Evolutionary conservation across 306 rosid genomes (phyloP).

Genomic region (Medicago arabica): DNA sequence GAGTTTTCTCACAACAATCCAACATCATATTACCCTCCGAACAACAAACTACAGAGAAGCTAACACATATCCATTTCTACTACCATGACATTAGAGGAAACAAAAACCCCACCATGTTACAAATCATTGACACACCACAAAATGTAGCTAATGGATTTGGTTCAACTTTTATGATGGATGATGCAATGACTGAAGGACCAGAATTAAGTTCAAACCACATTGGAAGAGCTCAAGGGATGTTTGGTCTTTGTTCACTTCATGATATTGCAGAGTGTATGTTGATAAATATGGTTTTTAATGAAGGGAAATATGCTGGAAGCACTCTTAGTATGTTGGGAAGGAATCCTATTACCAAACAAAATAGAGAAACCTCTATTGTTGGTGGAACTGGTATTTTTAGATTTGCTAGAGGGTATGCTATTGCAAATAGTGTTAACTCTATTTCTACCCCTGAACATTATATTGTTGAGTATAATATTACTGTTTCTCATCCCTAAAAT

Average conservation of each 20-base stretch:
- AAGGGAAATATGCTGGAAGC: slow-evolving; percentile 35
- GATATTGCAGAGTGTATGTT: slow-evolving; percentile 43
- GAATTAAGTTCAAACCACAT: slow-evolving; percentile 36
- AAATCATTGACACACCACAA: slow-evolving; percentile 23
- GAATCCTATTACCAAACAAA: slow-evolving; percentile 37
- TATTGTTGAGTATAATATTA: slow-evolving; percentile 47
- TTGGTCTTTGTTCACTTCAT: slow-evolving; percentile 38
- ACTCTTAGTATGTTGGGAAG: slow-evolving; percentile 43
- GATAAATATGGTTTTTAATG: slow-evolving; percentile 34
- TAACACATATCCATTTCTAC: slow-evolving; percentile 37
- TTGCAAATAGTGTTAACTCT: slow-evolving; percentile 36
- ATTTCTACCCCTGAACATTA: slow-evolving; percentile 46
- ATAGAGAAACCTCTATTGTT: slow-evolving; percentile 43
- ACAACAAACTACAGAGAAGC: background rate
- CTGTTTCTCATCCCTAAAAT: slow-evolving; percentile 30
- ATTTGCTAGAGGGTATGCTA: slow-evolving; percentile 43
- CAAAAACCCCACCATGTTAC: slow-evolving; percentile 27
- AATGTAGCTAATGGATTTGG: slow-evolving; percentile 39
- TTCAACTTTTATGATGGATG: slow-evolving; percentile 41
- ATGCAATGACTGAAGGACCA: slow-evolving; percentile 44
- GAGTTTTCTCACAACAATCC: slow-evolving; percentile 11
- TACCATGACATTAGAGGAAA: slow-evolving; percentile 40
- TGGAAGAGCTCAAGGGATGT: slow-evolving; percentile 49
- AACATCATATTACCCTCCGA: slow-evolving; percentile 32
- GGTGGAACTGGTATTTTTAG: slow-evolving; percentile 48